A percentile compares a stretch with the other conserved stretches of the same genome.
phyloP scores from a whole-genome alignment of 2,329 filamentous ascomycete species.

The Colletotrichum tabaci region DNA sequence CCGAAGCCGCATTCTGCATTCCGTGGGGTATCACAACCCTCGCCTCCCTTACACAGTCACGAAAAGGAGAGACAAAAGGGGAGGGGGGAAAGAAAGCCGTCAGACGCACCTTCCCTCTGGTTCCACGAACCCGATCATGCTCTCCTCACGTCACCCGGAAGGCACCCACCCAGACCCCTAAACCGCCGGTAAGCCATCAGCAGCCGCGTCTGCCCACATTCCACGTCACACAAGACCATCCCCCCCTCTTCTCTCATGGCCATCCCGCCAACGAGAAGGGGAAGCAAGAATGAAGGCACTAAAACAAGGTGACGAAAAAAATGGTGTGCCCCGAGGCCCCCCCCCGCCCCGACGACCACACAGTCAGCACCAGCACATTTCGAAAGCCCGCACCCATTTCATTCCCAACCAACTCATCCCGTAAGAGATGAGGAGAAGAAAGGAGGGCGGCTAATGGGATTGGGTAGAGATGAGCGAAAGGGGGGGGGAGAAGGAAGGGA shows the following conservation, averaged over 20 bases:
- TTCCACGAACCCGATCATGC: not conserved
- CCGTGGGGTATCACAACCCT: not conserved
- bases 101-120: not conserved
- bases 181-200: slow-evolving; percentile 20
- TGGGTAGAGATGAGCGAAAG: too few species aligned
- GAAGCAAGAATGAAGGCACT: not conserved
- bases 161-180: not conserved
- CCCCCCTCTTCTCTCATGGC: too few species aligned
- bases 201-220: slow-evolving; percentile 35
- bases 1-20: not conserved
- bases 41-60: not conserved
- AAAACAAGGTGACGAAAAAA: not conserved
- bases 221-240: slow-evolving; percentile 19
- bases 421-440: too few species aligned
- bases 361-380: not conserved
- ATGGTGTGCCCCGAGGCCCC: not conserved
- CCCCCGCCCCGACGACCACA: not conserved
- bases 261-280: not conserved
- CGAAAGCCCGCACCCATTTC: too few species aligned
- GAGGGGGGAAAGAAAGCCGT: not conserved
- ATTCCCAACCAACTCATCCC: too few species aligned
- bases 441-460: not conserved
- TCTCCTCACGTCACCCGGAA: not conserved
- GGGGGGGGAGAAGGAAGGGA: not conserved
- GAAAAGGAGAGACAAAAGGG: too few species aligned